These are phyloP conservation scores for Andrographis paniculata DNA, from an alignment of 305 asterid species.

Conservation along the genomic window DNA sequence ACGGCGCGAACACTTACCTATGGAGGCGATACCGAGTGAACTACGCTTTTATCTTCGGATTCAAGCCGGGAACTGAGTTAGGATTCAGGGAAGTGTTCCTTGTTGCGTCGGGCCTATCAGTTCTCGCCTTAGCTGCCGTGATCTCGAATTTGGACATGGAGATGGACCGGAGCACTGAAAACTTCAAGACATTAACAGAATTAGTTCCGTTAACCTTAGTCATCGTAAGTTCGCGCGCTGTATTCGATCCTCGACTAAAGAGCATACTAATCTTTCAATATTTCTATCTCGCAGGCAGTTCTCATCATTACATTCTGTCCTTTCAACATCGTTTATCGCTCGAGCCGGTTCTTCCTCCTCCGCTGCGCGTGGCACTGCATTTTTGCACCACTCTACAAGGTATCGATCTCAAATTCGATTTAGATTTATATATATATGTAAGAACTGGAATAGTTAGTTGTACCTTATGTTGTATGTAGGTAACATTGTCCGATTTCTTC, in stretches of 20 bases:
- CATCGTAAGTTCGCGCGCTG: conserved; percentile 36
- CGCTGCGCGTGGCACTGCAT: conserved; percentile 56
- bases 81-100: conserved; percentile 71
- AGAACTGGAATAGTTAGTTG: background rate
- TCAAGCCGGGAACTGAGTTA: conserved; percentile 60
- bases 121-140: conserved; percentile 53
- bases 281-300: conserved; percentile 34
- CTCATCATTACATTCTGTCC: conserved; percentile 53
- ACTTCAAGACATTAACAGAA: conserved; percentile 40
- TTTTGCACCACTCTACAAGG: conserved; percentile 87
- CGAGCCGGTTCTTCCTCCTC: conserved; percentile 67
- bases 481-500: conserved; percentile 58
- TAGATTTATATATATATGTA: background rate
- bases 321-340: conserved; percentile 61
- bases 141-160: conserved; percentile 75
- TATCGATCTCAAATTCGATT: too few species aligned
- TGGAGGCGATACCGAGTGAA: conserved; percentile 75
- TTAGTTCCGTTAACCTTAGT: conserved; percentile 60
- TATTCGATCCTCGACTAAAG: background rate
- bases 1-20: conserved; percentile 42
- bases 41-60: conserved; percentile 71
- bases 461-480: conserved; percentile 28
- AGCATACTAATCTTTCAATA: background rate
- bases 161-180: conserved; percentile 42
- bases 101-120: conserved; percentile 64